A percentile compares a stretch with the other conserved stretches of the same genome.
These are phyloP conservation scores for Huiozyma sinensis DNA, from an alignment of 805 yeast genomes.

Conservation along the genomic window DNA sequence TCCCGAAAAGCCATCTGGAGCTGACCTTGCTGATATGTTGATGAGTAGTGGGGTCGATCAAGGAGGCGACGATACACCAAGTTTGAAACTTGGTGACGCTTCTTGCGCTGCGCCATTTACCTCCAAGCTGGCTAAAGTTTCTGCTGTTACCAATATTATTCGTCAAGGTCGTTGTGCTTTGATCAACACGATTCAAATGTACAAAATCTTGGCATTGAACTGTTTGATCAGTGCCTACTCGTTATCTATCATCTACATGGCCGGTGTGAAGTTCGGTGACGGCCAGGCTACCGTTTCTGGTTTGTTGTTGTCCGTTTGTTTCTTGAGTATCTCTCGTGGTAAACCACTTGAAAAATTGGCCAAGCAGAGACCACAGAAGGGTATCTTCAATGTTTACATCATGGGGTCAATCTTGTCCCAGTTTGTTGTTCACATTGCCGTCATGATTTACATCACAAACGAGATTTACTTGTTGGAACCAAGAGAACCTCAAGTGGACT, in stretches of 20 bases:
- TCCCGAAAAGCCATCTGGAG: conserved; percentile 40
- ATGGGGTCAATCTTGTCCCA: conserved; percentile 98
- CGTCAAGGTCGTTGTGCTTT: conserved; percentile 98
- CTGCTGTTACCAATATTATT: conserved; percentile 84
- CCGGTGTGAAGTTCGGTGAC: conserved; percentile 97
- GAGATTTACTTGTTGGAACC: conserved; percentile 87
- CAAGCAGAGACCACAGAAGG: conserved; percentile 93
- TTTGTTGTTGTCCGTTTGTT: conserved; percentile 80
- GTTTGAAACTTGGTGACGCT: conserved; percentile 92
- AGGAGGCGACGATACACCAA: conserved; percentile 75
- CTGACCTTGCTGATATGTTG: conserved; percentile 36
- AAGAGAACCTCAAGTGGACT: conserved; percentile 78
- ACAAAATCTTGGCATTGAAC: conserved; percentile 91
- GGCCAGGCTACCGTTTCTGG: conserved; percentile 98
- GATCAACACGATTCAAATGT: conserved; percentile 97
- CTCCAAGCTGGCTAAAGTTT: conserved; percentile 82
- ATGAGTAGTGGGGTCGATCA: conserved; percentile 19
- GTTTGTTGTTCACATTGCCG: conserved; percentile 80
- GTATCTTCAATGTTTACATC: conserved; percentile 87
- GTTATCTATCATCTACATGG: conserved; percentile 82
- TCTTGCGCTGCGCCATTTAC: conserved; percentile 99
- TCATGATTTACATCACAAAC: conserved; percentile 71
- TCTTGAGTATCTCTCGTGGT: conserved; percentile 90
- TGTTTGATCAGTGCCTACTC: conserved; percentile 96
- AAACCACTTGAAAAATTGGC: conserved; percentile 81